Evolutionary conservation across 441 rosid species (phyloP).

Genomic region (Arabidopsis hybrid): DNA sequence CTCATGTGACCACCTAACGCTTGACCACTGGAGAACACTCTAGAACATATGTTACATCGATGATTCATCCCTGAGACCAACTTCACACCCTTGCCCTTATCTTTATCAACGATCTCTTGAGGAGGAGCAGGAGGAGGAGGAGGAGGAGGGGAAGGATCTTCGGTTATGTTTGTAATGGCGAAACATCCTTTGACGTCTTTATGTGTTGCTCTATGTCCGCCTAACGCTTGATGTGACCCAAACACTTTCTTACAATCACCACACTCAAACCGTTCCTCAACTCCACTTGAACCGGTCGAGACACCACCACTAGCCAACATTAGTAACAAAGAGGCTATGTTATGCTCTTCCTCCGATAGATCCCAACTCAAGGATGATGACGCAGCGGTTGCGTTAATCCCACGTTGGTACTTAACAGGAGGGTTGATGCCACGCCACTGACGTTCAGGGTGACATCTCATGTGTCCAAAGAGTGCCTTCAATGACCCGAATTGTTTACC

Average conservation of each 20-base stretch:
- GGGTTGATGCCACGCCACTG: slow-evolving; percentile 87
- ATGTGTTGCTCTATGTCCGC: slow-evolving; percentile 74
- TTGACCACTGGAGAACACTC: slow-evolving; percentile 74
- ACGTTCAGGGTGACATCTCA: slow-evolving; percentile 93
- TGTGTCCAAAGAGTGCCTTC: slow-evolving; percentile 90
- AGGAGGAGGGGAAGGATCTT: slow-evolving; percentile 21
- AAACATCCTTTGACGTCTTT: slow-evolving; percentile 66
- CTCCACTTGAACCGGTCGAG: slow-evolving; percentile 12
- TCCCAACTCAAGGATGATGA: not conserved
- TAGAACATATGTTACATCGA: slow-evolving; percentile 65
- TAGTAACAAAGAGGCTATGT: slow-evolving; percentile 59
- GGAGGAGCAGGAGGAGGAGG: not conserved
- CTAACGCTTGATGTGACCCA: slow-evolving; percentile 73
- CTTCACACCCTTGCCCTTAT: slow-evolving; percentile 41
- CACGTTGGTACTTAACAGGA: slow-evolving; percentile 51
- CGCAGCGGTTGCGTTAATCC: slow-evolving; percentile 23
- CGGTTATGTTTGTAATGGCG: slow-evolving; percentile 48
- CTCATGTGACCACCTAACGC: slow-evolving; percentile 91
- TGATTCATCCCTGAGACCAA: slow-evolving; percentile 51
- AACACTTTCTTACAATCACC: slow-evolving; percentile 79
- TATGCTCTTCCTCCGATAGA: slow-evolving; percentile 59
- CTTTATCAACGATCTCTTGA: slow-evolving; percentile 35
- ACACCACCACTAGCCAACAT: slow-evolving; percentile 48
- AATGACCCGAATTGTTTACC: slow-evolving; percentile 68
- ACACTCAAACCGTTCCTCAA: slow-evolving; percentile 55